phyloP scores from a whole-genome alignment of 179 eudicot species.

The Spergularia azorica region DNA sequence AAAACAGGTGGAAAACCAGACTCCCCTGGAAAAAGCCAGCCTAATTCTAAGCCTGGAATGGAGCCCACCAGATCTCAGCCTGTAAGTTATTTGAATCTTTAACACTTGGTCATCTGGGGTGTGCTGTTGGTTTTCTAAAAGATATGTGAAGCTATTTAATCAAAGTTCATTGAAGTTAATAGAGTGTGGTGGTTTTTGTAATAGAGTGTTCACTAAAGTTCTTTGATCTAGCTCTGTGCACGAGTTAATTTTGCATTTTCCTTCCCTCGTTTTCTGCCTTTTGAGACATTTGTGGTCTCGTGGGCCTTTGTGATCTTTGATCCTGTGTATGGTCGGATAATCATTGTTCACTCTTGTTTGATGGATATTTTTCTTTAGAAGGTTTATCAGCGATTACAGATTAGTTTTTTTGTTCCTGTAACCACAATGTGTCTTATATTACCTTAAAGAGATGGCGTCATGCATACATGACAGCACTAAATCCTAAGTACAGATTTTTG shows the following conservation, averaged over 20 bases:
- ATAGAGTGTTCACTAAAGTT: background rate
- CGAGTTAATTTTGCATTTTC: background rate
- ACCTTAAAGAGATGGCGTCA: background rate
- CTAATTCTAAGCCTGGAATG: constrained; percentile 46
- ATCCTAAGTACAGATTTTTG: background rate
- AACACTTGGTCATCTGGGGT: background rate
- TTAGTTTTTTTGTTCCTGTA: too few relatives aligned
- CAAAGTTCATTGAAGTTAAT: too few relatives aligned
- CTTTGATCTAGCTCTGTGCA: background rate
- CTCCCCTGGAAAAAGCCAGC: constrained; percentile 60
- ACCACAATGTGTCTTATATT: too few relatives aligned
- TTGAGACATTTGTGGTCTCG: background rate
- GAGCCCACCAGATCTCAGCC: constrained; percentile 61
- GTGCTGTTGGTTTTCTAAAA: background rate
- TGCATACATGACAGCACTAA: background rate
- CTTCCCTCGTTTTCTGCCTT: background rate
- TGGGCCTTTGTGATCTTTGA: too few relatives aligned
- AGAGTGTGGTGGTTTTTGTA: background rate
- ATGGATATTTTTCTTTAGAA: too few relatives aligned
- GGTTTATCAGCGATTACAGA: too few relatives aligned
- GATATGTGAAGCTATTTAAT: background rate
- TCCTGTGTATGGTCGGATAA: too few relatives aligned
- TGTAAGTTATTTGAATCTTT: constrained; percentile 49
- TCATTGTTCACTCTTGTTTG: too few relatives aligned
- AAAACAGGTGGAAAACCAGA: constrained; percentile 75